Evolutionary conservation across 139 green algal species (phyloP).

Genomic region (Chlorella sp.): DNA sequence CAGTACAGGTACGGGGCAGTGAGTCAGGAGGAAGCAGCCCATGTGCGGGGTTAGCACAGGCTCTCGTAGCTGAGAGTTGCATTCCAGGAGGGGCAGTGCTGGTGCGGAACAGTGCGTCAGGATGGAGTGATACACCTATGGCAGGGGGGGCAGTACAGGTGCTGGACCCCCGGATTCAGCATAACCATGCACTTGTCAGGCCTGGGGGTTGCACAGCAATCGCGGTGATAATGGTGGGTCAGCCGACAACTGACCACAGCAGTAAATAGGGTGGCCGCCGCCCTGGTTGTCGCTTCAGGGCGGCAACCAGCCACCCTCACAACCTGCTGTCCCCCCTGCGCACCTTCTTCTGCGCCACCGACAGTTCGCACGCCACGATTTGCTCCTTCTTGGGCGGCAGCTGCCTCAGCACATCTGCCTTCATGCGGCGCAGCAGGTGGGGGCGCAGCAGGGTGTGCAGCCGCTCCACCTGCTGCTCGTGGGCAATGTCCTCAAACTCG

Average conservation of each 20-base stretch:
- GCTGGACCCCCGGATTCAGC: no score
- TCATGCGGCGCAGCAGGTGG: slow-evolving; percentile 32
- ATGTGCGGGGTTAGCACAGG: no score
- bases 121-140: not conserved
- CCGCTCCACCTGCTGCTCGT: slow-evolving; percentile 28
- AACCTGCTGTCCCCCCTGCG: not conserved
- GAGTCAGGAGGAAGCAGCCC: no score
- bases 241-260: no score
- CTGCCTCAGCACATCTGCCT: slow-evolving; percentile 19
- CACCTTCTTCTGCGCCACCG: slow-evolving; percentile 8
- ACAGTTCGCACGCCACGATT: slow-evolving; percentile 24
- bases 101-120: not conserved
- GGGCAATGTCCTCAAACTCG: not conserved
- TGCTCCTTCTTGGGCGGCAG: slow-evolving; percentile 33
- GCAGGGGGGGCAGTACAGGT: not conserved
- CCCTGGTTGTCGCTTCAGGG: no score
- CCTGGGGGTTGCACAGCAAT: no score
- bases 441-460: slow-evolving; percentile 29
- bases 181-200: no score
- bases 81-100: not conserved
- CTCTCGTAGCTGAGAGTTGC: slow-evolving; percentile 11
- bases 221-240: no score
- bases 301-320: not conserved
- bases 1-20: not conserved
- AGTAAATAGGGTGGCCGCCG: no score